Evolutionary conservation across 805 yeast genomes (phyloP), one percentile per base, ranked within the genome.

Genomic region (Candida parachauliodes): DNA sequence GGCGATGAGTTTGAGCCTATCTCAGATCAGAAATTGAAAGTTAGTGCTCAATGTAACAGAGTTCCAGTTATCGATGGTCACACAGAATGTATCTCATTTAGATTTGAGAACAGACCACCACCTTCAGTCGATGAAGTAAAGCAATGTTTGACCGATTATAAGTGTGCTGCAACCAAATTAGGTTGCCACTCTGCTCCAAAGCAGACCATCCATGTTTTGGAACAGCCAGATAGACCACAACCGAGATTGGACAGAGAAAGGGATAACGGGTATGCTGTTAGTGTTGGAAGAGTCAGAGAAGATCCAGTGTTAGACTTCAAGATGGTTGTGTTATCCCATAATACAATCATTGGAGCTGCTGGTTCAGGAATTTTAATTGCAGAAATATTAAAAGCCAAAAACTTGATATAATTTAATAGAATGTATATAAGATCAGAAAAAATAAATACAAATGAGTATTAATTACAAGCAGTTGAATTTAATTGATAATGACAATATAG

Each of bases 11-110:
- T 87, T 48, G 70, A 71, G 11, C 64, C 79, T 25, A 66, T 85
- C 41, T 60, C 79, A 4, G 81, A 79, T 35, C 80, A 80, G 22
- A 88, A 87, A 52, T 68, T 91, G 59, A 81, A 74, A 54, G 95
- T 93, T 28, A 82, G 94, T 44, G 98, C 98, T 24, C 96, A 93
- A 59, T 88, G 98, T 66, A 93, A 88, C 65, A 79, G 98, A 60
- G 95, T 93, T 28, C 88, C 98, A 9, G 98, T 93, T 44, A 82
- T 88, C 43, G 98, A 93, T 60, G 98, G 98, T 42, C 98, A 93
- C 67, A 91, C 97, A 35, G 98, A 88, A 59, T 88, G 96, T 65
- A 86, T 93, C 44, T 77, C 96, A 9, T 70, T 93, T 47, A 78
- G 80, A 63, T 93, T 93, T 65, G 81, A 80, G 54, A 74, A 81